phyloP scores from a whole-genome alignment of 495 filamentous ascomycete genomes.

The Aspergillus sclerotiicarbonarius region DNA sequence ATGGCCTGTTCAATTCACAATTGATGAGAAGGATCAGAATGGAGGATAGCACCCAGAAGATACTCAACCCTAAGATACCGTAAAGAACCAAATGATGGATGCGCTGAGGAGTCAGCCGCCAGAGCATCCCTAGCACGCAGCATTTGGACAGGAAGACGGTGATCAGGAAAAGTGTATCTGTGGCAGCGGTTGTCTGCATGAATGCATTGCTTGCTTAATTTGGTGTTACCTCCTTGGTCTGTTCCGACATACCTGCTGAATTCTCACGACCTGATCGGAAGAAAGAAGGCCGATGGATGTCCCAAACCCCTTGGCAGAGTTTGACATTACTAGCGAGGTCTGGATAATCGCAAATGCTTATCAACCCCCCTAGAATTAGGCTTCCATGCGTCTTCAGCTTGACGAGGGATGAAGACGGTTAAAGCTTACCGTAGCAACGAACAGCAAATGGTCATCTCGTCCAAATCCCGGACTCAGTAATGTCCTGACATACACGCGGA shows the following conservation, averaged over 20 bases:
- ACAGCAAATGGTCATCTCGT: background rate
- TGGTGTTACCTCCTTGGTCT: background rate
- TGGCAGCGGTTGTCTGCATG: background rate
- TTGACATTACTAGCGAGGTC: background rate
- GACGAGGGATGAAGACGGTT: background rate
- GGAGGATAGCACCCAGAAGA: slow-evolving; percentile 5
- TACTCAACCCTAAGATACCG: background rate
- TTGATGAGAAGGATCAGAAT: slow-evolving; percentile 23
- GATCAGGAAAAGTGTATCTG: background rate
- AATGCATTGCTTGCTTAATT: background rate
- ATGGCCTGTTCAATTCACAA: slow-evolving; percentile 26
- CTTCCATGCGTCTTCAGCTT: background rate
- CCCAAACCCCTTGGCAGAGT: slow-evolving; percentile 1
- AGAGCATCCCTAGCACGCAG: slow-evolving; percentile 2
- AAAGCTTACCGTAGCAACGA: slow-evolving; percentile 1
- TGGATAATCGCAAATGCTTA: background rate
- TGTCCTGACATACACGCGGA: slow-evolving; percentile 2
- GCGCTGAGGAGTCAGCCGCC: background rate
- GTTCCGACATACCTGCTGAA: background rate
- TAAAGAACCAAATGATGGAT: background rate
- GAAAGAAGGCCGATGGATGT: background rate
- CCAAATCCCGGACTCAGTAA: slow-evolving; percentile 1
- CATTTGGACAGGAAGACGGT: slow-evolving; percentile 3
- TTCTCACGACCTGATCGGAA: background rate
- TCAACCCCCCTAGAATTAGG: background rate